Percentiles rank a stretch among this genome's conserved stretches.
Conservation (phyloP, 2,329 filamentous ascomycete species). For the Zymoseptoria brevis region DNA sequence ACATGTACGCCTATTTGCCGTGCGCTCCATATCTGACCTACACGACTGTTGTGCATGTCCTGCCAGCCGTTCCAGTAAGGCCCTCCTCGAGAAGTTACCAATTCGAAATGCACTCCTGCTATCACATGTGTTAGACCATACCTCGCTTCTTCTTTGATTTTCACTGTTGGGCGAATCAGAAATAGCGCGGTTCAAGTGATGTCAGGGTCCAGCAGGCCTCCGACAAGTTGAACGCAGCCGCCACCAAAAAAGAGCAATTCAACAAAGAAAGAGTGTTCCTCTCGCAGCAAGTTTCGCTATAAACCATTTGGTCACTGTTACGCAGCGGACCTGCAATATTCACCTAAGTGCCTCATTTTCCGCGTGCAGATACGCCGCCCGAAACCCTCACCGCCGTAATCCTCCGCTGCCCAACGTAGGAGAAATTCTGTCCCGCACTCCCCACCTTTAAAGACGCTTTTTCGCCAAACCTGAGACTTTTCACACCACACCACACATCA, state of each 20-base stretch:
- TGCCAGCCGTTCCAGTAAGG: no score
- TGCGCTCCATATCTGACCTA: background rate
- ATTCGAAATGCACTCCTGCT: background rate
- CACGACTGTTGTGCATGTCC: background rate
- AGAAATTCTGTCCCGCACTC: background rate
- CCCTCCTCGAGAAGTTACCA: background rate
- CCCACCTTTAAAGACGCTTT: background rate
- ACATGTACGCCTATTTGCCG: background rate
- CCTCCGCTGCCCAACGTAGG: background rate
- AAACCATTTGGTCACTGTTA: background rate
- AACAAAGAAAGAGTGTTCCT: background rate
- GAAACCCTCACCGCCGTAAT: background rate
- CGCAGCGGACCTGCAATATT: background rate
- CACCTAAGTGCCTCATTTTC: background rate
- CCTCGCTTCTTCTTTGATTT: background rate
- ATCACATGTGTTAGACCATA: background rate
- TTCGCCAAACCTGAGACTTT: background rate
- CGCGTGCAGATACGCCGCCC: background rate
- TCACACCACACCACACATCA: background rate
- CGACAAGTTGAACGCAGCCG: no score
- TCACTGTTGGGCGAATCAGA: background rate
- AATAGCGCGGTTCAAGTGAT: background rate
- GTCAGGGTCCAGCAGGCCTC: background rate
- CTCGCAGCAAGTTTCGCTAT: background rate
- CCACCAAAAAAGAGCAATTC: background rate